Evolutionary conservation across 2,329 filamentous ascomycete genomes (phyloP).

Genomic region (Colletotrichum siamense): DNA sequence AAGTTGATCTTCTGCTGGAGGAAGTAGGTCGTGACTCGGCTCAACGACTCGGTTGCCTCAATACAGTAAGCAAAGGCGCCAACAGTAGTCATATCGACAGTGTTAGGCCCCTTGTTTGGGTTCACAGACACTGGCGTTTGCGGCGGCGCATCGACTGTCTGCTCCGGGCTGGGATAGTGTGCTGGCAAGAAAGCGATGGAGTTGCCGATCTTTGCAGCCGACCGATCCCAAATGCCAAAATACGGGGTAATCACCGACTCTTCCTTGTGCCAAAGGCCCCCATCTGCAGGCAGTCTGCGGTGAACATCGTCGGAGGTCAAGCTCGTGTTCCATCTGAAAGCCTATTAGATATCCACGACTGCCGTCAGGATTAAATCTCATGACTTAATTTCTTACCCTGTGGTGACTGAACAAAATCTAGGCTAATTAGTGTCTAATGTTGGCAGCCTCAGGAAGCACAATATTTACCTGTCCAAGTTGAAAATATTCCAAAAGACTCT

Average conservation of each 20-base stretch:
- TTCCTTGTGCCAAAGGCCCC: constrained; percentile 44
- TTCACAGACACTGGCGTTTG: not conserved
- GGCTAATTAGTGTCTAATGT: not conserved
- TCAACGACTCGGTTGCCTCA: constrained; percentile 52
- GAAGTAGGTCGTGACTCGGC: constrained; percentile 49
- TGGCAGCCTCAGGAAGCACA: too few relatives aligned
- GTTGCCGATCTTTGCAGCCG: constrained; percentile 41
- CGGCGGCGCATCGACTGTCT: constrained; percentile 16
- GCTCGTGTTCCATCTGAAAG: constrained; percentile 33
- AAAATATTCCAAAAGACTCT: constrained; percentile 39
- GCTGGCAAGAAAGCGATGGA: constrained; percentile 42
- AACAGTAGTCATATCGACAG: constrained; percentile 39
- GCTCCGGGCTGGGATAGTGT: constrained; percentile 31
- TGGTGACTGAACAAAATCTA: constrained; percentile 29
- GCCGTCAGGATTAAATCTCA: too few relatives aligned
- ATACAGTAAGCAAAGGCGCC: constrained; percentile 53
- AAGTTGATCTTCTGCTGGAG: constrained; percentile 48
- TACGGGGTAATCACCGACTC: constrained; percentile 45
- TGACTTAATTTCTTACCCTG: constrained; percentile 25
- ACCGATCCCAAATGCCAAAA: constrained; percentile 50
- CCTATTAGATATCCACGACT: too few relatives aligned
- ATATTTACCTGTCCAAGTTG: constrained; percentile 32
- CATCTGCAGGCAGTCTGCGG: constrained; percentile 39
- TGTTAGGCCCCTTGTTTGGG: constrained; percentile 2
- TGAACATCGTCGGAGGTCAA: constrained; percentile 36